Evolutionary conservation across 768 basidiomycete genomes (phyloP).

Genomic region (Mycena sanguinolenta): DNA sequence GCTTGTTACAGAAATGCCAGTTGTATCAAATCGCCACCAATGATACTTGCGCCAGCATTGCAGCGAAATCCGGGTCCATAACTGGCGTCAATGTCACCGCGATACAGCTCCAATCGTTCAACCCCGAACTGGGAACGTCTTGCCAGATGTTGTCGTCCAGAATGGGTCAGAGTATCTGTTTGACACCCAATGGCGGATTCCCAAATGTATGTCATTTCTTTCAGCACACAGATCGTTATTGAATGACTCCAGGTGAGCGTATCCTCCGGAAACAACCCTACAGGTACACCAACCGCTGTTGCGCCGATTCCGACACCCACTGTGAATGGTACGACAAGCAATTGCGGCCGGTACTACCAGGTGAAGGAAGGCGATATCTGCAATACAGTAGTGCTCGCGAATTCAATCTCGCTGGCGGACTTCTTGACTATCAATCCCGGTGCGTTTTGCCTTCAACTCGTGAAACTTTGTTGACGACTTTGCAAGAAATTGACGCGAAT

Average conservation of each 20-base stretch:
- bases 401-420: slow-evolving; percentile 39
- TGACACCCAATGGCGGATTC: slow-evolving; percentile 40
- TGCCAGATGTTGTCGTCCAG: slow-evolving; percentile 32
- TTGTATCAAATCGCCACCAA: slow-evolving; percentile 33
- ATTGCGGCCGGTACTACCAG: background rate
- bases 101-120: slow-evolving; percentile 35
- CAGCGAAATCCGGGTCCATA: too few relatives aligned
- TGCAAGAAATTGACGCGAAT: slow-evolving; percentile 39
- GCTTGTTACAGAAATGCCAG: slow-evolving; percentile 37
- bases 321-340: slow-evolving; percentile 35
- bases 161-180: slow-evolving; percentile 32
- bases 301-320: slow-evolving; percentile 8
- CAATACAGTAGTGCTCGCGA: slow-evolving; percentile 27
- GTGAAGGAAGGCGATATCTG: slow-evolving; percentile 35
- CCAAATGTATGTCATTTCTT: too few relatives aligned
- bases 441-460: background rate
- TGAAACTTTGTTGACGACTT: background rate
- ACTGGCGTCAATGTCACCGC: slow-evolving; percentile 14
- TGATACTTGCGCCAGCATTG: slow-evolving; percentile 38
- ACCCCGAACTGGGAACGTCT: slow-evolving; percentile 34
- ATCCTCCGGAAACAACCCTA: background rate
- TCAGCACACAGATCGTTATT: too few relatives aligned
- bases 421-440: slow-evolving; percentile 42
- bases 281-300: background rate
- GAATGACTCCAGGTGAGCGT: too few relatives aligned